Percentiles rank a stretch among this genome's conserved stretches.
phyloP scores from a whole-genome alignment of 106 monocot species.

The Acorus calamus region DNA sequence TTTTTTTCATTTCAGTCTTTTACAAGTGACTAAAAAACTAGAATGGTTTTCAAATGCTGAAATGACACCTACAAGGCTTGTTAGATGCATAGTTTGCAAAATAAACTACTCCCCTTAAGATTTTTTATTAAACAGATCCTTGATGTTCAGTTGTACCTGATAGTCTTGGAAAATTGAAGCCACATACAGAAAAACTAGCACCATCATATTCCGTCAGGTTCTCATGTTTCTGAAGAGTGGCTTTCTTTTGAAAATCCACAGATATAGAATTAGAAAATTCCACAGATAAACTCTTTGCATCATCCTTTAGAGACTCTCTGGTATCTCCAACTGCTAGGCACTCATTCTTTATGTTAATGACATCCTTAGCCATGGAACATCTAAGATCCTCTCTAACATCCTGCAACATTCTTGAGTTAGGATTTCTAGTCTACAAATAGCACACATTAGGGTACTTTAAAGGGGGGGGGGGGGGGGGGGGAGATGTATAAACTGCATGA shows the following conservation, averaged over 20 bases:
- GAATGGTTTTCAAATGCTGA: no score
- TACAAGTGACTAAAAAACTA: no score
- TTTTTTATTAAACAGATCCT: no score
- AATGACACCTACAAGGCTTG: no score
- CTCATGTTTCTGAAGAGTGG: constrained; percentile 35
- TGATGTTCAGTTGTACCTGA: constrained; percentile 27
- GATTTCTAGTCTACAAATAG: no score
- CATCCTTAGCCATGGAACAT: constrained; percentile 61
- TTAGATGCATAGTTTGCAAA: no score
- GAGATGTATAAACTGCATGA: neutral
- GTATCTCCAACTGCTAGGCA: constrained; percentile 15
- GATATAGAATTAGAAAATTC: constrained; percentile 10
- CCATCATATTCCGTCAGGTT: neutral
- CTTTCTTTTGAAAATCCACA: constrained; percentile 86
- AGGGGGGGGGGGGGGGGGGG: neutral
- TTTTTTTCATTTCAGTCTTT: no score
- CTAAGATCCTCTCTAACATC: constrained; percentile 85
- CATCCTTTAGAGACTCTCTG: constrained; percentile 4
- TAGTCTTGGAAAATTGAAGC: constrained; percentile 15
- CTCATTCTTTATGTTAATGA: constrained; percentile 49
- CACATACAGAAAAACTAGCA: neutral
- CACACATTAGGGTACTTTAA: neutral
- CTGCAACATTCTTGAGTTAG: constrained; percentile 20
- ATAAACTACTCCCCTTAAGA: no score
- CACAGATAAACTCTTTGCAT: neutral